phyloP scores from a whole-genome alignment of 2,329 filamentous ascomycete species.

The Chlorencoelia australis region DNA sequence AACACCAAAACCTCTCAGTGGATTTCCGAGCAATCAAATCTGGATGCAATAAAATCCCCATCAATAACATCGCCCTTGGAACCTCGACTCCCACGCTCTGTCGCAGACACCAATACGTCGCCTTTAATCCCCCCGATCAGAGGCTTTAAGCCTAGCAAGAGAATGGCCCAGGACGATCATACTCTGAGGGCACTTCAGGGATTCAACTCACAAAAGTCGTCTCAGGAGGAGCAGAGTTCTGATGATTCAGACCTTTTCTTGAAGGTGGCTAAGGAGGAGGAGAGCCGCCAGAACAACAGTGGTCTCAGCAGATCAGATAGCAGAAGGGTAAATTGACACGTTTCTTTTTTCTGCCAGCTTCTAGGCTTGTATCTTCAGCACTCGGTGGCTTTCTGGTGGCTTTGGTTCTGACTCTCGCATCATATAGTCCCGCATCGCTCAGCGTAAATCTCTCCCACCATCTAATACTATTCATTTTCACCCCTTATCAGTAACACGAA shows the following conservation, averaged over 20 bases:
- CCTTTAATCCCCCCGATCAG: slow-evolving; percentile 22
- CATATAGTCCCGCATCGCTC: slow-evolving; percentile 20
- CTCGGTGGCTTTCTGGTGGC: too few species aligned
- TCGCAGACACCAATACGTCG: slow-evolving; percentile 12
- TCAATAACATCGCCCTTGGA: slow-evolving; percentile 4
- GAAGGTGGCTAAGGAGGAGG: slow-evolving; percentile 25
- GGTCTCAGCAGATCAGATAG: slow-evolving; percentile 13
- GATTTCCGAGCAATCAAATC: slow-evolving; percentile 21
- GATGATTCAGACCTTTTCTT: slow-evolving; percentile 27
- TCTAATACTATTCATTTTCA: slow-evolving; percentile 11
- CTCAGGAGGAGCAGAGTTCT: slow-evolving; percentile 21
- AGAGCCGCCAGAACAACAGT: slow-evolving; percentile 14
- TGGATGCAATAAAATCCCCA: slow-evolving; percentile 1
- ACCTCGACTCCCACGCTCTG: slow-evolving; percentile 1
- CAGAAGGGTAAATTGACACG: slow-evolving; percentile 18
- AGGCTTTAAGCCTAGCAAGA: slow-evolving; percentile 19
- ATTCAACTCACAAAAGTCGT: slow-evolving; percentile 9
- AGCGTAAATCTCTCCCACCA: slow-evolving; percentile 22
- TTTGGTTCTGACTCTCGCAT: slow-evolving; percentile 9
- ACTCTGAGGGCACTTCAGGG: slow-evolving; percentile 22
- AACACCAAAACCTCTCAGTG: slow-evolving; percentile 22
- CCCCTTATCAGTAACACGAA: slow-evolving; percentile 14
- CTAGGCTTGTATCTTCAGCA: too few species aligned
- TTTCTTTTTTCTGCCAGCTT: neutral
- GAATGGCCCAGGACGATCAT: slow-evolving; percentile 17